Conservation (phyloP, 148 eudicot species). For the Limonium bicolor region DNA sequence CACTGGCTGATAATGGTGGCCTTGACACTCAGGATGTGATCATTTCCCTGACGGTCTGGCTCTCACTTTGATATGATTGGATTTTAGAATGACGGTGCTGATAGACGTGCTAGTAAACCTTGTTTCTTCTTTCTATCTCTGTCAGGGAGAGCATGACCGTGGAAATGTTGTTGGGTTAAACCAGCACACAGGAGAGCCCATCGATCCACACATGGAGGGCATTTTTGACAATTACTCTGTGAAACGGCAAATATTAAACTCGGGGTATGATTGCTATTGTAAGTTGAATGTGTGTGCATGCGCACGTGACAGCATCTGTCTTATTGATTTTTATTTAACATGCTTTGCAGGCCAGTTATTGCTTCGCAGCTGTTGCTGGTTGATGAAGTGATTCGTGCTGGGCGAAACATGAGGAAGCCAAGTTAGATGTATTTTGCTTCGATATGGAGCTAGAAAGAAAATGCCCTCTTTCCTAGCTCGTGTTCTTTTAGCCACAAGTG, state of each 20-base stretch:
- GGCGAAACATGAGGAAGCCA: constrained; percentile 98
- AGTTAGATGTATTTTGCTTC: too few relatives aligned
- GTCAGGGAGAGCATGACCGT: constrained; percentile 86
- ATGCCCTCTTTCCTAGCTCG: too few relatives aligned
- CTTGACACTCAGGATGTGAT: constrained; percentile 91
- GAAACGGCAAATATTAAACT: constrained; percentile 80
- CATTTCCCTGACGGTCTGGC: constrained; percentile 66
- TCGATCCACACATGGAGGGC: constrained; percentile 96
- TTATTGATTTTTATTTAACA: not conserved
- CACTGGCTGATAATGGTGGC: constrained; percentile 89
- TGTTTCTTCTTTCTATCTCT: not conserved
- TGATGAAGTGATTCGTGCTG: constrained; percentile 97
- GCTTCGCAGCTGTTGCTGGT: constrained; percentile 86
- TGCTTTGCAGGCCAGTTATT: constrained; percentile 68
- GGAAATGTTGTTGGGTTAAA: constrained; percentile 83
- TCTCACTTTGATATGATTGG: not conserved
- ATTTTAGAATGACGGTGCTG: too few relatives aligned
- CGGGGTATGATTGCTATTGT: constrained; percentile 47
- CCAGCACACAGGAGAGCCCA: constrained; percentile 72
- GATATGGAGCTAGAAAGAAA: too few relatives aligned
- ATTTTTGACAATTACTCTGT: constrained; percentile 90
- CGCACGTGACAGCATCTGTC: not conserved
- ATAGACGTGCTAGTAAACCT: not conserved
- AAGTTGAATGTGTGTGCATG: too few relatives aligned
- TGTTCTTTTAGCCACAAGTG: too few relatives aligned